Evolutionary conservation across 164 flowering plant species (phyloP), one percentile per base, ranked within the genome.

Genomic region (Chloranthus sessilifolius): DNA sequence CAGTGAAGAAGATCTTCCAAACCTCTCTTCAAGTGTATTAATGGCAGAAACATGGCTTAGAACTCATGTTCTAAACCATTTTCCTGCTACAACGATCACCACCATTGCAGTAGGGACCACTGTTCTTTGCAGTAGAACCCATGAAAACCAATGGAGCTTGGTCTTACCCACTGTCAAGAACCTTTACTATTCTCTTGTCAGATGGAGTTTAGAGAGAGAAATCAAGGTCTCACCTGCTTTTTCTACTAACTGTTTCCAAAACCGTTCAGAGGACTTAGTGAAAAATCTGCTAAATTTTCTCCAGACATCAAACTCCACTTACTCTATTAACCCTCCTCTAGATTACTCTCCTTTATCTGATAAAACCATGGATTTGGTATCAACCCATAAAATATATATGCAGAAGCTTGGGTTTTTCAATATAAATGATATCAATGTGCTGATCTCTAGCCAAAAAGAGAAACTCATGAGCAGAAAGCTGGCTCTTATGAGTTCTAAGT

Each of bases 11-110:
- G 63, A 80, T 45, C 78, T 85, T 24, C 37, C 29, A 14, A 66
- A 63, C 28, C 67, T 89, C n/a, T 75, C 97, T 10, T 53, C 62
- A 19, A 76, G 77, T 57, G 68, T 86, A 53, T 51, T 81, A 26
- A 60, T 33, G 66, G 91, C 96, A 37, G 91, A 90, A 61, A 65
- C 30, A 22, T 91, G 96, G 96, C 56, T 88, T 22, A 74, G 79
- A 43, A 54, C 56, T 55, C 62, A 80, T 57, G 84, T 91, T 60
- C 47, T 85, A 4, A 40, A 77, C 17, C 58, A 64, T 58, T 81
- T 71, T 58, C 97, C 94, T 5, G 39, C 76, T 10, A 60, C 74
- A 16, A 69, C 73, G 45, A 74, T 85, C 66, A 74, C 74, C 48
- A 66, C 74, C 70, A 76, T 91, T 68, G 74, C 82, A 47, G 90